These are phyloP conservation scores for Penicillium sp. DNA, from an alignment of 2,329 filamentous ascomycete species.

Conservation along the genomic window DNA sequence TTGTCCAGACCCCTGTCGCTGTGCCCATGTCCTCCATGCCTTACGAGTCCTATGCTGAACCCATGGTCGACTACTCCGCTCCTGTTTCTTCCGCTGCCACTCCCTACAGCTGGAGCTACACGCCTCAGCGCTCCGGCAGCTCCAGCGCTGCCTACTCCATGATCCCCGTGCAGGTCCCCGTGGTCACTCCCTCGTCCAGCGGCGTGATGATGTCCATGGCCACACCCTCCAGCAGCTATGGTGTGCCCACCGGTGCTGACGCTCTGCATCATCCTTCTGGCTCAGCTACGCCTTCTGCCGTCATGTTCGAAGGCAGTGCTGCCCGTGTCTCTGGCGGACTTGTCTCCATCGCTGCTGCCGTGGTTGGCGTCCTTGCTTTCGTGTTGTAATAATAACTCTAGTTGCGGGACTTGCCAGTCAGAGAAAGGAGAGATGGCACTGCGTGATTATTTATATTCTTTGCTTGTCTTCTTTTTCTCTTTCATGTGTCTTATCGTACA, in stretches of 20 bases:
- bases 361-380: slow-evolving; percentile 35
- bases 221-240: slow-evolving; percentile 31
- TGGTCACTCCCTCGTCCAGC: slow-evolving; percentile 19
- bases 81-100: slow-evolving; percentile 8
- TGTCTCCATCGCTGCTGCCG: slow-evolving; percentile 28
- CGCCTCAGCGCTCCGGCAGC: slow-evolving; percentile 17
- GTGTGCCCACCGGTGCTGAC: slow-evolving; percentile 53
- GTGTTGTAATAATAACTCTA: slow-evolving; percentile 29
- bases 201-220: slow-evolving; percentile 34
- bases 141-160: slow-evolving; percentile 26
- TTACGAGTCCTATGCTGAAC: neutral
- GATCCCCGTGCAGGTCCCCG: slow-evolving; percentile 36
- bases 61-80: slow-evolving; percentile 14
- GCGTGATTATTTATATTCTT: slow-evolving; percentile 1
- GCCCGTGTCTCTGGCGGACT: slow-evolving; percentile 29
- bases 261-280: slow-evolving; percentile 44
- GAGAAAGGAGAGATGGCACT: neutral
- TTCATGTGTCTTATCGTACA: slow-evolving; percentile 16
- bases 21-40: slow-evolving; percentile 3
- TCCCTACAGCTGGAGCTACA: slow-evolving; percentile 15
- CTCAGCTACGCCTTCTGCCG: slow-evolving; percentile 32
- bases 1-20: slow-evolving; percentile 11
- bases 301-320: slow-evolving; percentile 34
- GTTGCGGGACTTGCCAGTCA: neutral
- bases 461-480: slow-evolving; percentile 6